Percentiles rank a stretch among this genome's conserved stretches.
These are phyloP conservation scores for Lepidium didymum DNA, from an alignment of 345 rosid species.

Conservation along the genomic window DNA sequence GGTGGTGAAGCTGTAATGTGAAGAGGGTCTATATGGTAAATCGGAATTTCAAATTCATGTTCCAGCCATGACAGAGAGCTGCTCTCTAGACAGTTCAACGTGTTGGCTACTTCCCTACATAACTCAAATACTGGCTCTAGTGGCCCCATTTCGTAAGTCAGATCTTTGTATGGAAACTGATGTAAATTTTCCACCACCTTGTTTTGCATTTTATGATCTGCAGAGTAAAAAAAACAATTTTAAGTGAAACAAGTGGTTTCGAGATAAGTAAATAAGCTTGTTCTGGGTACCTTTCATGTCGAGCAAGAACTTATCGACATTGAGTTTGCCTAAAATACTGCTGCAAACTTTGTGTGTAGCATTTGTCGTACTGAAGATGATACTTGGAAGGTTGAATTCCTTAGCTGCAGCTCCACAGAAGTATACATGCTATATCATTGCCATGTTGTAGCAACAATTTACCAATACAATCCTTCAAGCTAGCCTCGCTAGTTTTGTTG, in stretches of 20 bases:
- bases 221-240: background rate
- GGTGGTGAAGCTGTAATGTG: background rate
- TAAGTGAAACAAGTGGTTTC: background rate
- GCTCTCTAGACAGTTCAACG: constrained; percentile 4
- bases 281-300: constrained; percentile 16
- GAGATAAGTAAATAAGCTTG: background rate
- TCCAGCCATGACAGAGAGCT: background rate
- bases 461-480: constrained; percentile 18
- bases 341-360: constrained; percentile 12
- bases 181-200: background rate
- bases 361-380: constrained; percentile 14
- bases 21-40: constrained; percentile 19
- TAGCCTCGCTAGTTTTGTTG: constrained; percentile 32
- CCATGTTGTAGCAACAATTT: background rate
- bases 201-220: constrained; percentile 5
- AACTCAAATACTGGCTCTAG: background rate
- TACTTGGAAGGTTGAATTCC: constrained; percentile 10
- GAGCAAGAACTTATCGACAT: constrained; percentile 3
- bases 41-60: constrained; percentile 1
- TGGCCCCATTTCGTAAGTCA: background rate
- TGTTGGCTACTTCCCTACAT: constrained; percentile 3
- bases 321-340: background rate
- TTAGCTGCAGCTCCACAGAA: constrained; percentile 11
- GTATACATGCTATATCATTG: constrained; percentile 27
- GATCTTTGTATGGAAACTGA: constrained; percentile 21